Conservation (phyloP, 371 early-diverging fungal species). For the Gilbertella persicaria region DNA sequence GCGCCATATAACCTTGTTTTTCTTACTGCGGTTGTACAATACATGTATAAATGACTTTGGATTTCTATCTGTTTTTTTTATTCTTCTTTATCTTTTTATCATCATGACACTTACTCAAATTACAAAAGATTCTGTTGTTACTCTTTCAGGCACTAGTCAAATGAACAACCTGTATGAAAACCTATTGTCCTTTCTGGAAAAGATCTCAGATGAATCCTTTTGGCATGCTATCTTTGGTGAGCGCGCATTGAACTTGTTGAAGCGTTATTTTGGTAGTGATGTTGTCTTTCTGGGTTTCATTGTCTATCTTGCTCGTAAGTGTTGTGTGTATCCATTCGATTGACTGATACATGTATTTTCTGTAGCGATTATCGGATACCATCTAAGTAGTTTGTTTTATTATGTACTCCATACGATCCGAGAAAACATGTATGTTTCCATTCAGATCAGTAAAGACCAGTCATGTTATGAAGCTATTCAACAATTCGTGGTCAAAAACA, state of each 20-base stretch:
- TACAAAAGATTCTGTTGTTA: too few species aligned
- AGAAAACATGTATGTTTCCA: constrained; percentile 26
- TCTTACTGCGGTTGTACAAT: too few species aligned
- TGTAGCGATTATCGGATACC: constrained; percentile 23
- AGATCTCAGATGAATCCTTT: constrained; percentile 28
- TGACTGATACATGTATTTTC: neutral
- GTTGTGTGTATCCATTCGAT: neutral
- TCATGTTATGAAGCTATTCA: constrained; percentile 22
- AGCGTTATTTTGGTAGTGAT: constrained; percentile 32
- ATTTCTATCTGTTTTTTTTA: too few species aligned
- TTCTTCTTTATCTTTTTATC: too few species aligned
- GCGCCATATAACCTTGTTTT: too few species aligned
- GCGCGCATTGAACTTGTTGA: constrained; percentile 20
- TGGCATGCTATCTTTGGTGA: constrained; percentile 30
- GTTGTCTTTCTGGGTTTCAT: constrained; percentile 33
- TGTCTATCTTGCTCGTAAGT: constrained; percentile 35
- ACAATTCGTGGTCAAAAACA: constrained; percentile 17
- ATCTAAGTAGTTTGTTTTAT: constrained; percentile 5
- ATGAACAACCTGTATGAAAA: too few species aligned
- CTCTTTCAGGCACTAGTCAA: too few species aligned
- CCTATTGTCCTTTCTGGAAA: too few species aligned
- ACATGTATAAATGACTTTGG: too few species aligned
- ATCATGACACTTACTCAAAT: too few species aligned
- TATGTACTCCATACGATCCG: neutral
- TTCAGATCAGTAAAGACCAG: constrained; percentile 18